Percentiles rank a stretch among this genome's conserved stretches.
Evolutionary conservation across 345 rosid genomes (phyloP).

Genomic region (Camelina laxa): DNA sequence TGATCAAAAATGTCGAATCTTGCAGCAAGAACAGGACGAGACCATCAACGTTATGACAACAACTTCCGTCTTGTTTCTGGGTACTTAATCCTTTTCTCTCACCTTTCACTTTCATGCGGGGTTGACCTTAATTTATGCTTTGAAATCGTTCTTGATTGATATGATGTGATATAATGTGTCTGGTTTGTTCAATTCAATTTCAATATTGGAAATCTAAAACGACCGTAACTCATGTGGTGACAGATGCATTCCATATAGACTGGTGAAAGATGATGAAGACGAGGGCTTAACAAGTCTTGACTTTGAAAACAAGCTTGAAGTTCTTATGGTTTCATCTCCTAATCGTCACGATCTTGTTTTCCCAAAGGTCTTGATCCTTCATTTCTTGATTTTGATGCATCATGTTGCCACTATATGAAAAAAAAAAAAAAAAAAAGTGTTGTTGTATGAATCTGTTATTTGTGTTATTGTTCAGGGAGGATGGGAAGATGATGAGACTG

Average conservation of each 20-base stretch:
- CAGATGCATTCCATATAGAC: constrained; percentile 79
- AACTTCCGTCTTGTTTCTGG: constrained; percentile 72
- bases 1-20: constrained; percentile 31
- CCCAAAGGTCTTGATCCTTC: constrained; percentile 65
- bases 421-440: neutral
- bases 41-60: constrained; percentile 70
- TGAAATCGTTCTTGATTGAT: constrained; percentile 10
- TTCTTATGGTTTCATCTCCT: constrained; percentile 84
- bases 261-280: constrained; percentile 46
- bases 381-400: constrained; percentile 37
- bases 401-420: constrained; percentile 32
- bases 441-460: neutral
- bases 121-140: constrained; percentile 24
- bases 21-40: constrained; percentile 53
- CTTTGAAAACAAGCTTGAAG: constrained; percentile 49
- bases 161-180: neutral
- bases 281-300: constrained; percentile 40
- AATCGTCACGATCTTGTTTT: constrained; percentile 73
- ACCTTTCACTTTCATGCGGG: neutral
- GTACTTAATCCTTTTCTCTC: constrained; percentile 32
- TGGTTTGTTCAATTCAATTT: neutral
- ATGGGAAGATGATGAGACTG: constrained; percentile 96
- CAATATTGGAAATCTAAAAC: too few relatives aligned
- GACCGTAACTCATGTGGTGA: neutral
- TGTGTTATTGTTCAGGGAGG: constrained; percentile 64